phyloP scores from a whole-genome alignment of 2,329 filamentous ascomycete species.

The Cladophialophora yegresii region DNA sequence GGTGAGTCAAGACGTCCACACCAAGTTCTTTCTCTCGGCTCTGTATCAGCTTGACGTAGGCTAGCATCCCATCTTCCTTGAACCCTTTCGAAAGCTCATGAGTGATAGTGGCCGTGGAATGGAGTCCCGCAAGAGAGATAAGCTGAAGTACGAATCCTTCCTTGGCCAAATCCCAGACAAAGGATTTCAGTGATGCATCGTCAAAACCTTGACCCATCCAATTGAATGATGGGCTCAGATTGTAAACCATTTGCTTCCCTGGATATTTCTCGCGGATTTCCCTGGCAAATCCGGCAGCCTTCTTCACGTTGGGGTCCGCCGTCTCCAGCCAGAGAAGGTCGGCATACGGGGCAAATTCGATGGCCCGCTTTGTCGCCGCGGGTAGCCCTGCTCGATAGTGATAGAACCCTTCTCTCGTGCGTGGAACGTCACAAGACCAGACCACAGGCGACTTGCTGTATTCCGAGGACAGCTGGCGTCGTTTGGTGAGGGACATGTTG shows the following conservation, averaged over 20 bases:
- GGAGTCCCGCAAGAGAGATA: slow-evolving; percentile 65
- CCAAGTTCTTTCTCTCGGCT: slow-evolving; percentile 84
- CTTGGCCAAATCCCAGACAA: slow-evolving; percentile 93
- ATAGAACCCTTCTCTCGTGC: slow-evolving; percentile 91
- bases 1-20: slow-evolving; percentile 90
- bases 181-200: slow-evolving; percentile 77
- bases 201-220: slow-evolving; percentile 96
- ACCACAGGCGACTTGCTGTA: slow-evolving; percentile 69
- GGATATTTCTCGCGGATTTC: slow-evolving; percentile 71
- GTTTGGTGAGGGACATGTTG: slow-evolving; percentile 75
- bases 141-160: slow-evolving; percentile 73
- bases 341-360: slow-evolving; percentile 87
- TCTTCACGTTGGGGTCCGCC: slow-evolving; percentile 78
- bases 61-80: slow-evolving; percentile 91
- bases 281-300: slow-evolving; percentile 72
- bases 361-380: slow-evolving; percentile 88
- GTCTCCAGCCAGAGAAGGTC: slow-evolving; percentile 98
- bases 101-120: slow-evolving; percentile 64
- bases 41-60: slow-evolving; percentile 94
- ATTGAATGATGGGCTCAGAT: slow-evolving; percentile 95
- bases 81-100: slow-evolving; percentile 78
- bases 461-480: slow-evolving; percentile 69
- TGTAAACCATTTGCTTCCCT: slow-evolving; percentile 91
- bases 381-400: slow-evolving; percentile 70
- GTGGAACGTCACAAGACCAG: slow-evolving; percentile 89